Evolutionary conservation across 208 protist species (phyloP).

Genomic region (Acanthamoeba culbertsoni): DNA sequence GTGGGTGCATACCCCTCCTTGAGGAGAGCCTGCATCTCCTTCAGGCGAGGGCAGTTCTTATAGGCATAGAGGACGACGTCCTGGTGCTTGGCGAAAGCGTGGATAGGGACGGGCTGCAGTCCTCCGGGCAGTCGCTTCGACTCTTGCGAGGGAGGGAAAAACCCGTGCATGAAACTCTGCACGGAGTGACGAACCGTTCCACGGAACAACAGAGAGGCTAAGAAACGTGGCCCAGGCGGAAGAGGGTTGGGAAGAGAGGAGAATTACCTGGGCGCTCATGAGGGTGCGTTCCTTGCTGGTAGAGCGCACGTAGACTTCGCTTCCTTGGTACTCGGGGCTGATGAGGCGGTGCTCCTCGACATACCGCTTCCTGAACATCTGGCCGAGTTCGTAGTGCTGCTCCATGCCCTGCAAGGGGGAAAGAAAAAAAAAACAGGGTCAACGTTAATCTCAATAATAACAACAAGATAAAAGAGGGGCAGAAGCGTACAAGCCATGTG

Average conservation of each 20-base stretch:
- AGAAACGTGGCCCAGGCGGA: neutral
- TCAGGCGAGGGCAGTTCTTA: conserved; percentile 55
- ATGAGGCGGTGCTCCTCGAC: conserved; percentile 26
- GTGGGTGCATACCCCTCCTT: neutral
- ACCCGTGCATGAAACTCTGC: conserved; percentile 58
- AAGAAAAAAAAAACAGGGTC: neutral
- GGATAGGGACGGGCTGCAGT: conserved; percentile 40
- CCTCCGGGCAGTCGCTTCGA: conserved; percentile 24
- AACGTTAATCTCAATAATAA: neutral
- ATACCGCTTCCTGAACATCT: conserved; percentile 51
- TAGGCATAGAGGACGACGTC: conserved; percentile 55
- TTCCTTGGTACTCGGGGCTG: neutral
- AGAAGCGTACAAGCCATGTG: conserved; percentile 42
- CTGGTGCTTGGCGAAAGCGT: conserved; percentile 12
- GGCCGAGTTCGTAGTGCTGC: conserved; percentile 55
- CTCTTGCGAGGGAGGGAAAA: neutral
- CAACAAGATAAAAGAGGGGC: neutral
- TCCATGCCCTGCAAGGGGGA: neutral
- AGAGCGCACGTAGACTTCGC: conserved; percentile 51
- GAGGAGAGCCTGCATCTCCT: neutral
- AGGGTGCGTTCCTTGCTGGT: conserved; percentile 55
- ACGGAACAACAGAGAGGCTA: neutral
- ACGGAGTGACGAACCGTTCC: neutral
- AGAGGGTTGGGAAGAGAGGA: neutral
- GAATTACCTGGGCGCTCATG: conserved; percentile 47